Conservation (phyloP, 257 asterid genomes). For the Solanum piurae region DNA sequence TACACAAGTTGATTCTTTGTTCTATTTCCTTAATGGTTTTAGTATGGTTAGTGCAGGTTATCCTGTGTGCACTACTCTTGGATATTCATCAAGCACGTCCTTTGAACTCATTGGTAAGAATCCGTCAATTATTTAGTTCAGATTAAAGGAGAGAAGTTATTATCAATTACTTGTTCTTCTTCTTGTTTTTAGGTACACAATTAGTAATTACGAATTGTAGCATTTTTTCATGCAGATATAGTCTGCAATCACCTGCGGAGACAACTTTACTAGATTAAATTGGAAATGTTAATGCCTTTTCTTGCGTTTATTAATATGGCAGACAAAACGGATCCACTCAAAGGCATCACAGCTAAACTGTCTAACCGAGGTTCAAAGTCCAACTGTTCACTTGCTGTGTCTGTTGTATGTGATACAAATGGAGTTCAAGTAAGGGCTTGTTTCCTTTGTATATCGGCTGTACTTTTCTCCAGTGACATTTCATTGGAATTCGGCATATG, state of each 20-base stretch:
- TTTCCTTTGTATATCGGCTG: neutral
- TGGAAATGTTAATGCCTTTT: conserved; percentile 7
- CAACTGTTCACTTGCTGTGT: conserved; percentile 81
- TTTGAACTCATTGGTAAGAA: conserved; percentile 54
- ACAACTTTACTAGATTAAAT: neutral
- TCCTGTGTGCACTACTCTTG: conserved; percentile 81
- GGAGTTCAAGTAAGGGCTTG: conserved; percentile 49
- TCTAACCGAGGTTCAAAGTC: conserved; percentile 30
- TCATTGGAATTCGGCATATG: neutral
- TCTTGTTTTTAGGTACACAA: neutral
- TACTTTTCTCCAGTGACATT: neutral
- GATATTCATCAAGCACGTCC: conserved; percentile 50
- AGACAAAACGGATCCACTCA: conserved; percentile 57
- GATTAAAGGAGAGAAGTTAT: neutral
- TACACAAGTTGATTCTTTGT: neutral
- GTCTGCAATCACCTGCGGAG: neutral
- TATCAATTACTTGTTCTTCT: neutral
- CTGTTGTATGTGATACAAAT: conserved; percentile 61
- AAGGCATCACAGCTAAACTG: conserved; percentile 66
- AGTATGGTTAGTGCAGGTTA: conserved; percentile 49
- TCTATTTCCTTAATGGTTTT: neutral
- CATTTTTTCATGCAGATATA: neutral
- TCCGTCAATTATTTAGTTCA: conserved; percentile 2
- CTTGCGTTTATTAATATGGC: conserved; percentile 24
- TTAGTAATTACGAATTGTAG: neutral